Evolutionary conservation across 305 asterid species (phyloP), one percentile per base, ranked within the genome.

Genomic region (Fraxinus albicans): DNA sequence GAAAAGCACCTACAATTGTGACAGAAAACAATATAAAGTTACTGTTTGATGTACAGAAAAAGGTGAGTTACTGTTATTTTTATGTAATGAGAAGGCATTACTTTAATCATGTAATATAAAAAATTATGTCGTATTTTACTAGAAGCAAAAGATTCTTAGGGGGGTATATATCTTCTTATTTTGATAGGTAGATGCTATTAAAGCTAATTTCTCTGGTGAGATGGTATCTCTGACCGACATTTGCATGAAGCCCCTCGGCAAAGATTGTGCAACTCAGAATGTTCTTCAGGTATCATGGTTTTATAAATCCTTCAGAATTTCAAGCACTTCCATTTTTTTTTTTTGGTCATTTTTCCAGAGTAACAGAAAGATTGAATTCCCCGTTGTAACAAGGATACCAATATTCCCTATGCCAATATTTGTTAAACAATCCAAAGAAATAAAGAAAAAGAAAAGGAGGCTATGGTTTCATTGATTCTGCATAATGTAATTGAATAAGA

Each of bases 211-310:
- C 89, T 94, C 98, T 29, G 98, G 98, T 83, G 83, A 94, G 58
- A 85, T 89, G 94, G 95, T 97, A 82, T 90, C 98, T 83, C 89
- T 97, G 83, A 87, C 94, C 27, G 99, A 97, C 89, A 95, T 97
- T 86, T 97, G 99, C 94, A 82, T 97, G 98, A 97, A 97, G 92
- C 99, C 99, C 72, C 99, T 97, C 29, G 99, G 99, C 84, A 89
- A 86, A 74, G 99, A 92, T 84, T 97, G 99, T 88, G 99, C 98
- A 78, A 95, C 99, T 75, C 99, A 97, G 91, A 97, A 96, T 84
- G 89, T 97, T 87, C 98, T 97, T 87, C 99, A 97, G 98, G 99
- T 95, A 87, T 40, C 81, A 63, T 73, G 72, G 67, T 63, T 79
- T 55, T 42, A 3, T 19, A 72, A 80, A 33, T 42, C 50, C 21